These are phyloP conservation scores for Coix lacrymajobi DNA, from an alignment of 176 grass and related monocot species.

Conservation along the genomic window DNA sequence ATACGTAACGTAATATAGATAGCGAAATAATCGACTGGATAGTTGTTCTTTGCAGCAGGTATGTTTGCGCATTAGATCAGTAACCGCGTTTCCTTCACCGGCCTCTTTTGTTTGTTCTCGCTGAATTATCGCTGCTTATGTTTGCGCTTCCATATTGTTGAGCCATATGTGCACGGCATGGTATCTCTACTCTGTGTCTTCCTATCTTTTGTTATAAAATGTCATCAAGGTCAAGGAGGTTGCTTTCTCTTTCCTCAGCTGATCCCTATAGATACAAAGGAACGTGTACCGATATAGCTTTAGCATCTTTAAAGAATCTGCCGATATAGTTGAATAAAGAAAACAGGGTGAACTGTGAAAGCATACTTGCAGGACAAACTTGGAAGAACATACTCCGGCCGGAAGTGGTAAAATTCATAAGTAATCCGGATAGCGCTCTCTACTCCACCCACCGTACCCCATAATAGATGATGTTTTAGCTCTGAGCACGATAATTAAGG, in stretches of 20 bases:
- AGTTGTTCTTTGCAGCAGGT: background rate
- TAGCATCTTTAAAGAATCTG: background rate
- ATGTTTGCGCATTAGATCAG: background rate
- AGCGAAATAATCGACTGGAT: background rate
- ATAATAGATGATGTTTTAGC: background rate
- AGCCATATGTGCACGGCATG: background rate
- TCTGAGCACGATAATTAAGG: background rate
- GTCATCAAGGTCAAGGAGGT: background rate
- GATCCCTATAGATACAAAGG: background rate
- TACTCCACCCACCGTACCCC: background rate
- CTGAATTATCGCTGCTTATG: background rate
- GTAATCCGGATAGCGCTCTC: background rate
- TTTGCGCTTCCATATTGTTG: background rate
- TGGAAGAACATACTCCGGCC: background rate
- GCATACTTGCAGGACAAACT: background rate
- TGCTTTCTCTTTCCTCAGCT: background rate
- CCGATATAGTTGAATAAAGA: background rate
- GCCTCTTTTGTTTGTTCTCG: too few species aligned
- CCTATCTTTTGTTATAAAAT: background rate
- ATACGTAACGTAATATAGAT: background rate
- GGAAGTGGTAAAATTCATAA: background rate
- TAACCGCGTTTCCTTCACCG: background rate
- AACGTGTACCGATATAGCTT: background rate
- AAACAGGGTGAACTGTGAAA: background rate
- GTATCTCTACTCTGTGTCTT: background rate